Percentiles rank a stretch among this genome's conserved stretches.
Conservation (phyloP, 2,329 filamentous ascomycete species). For the Alternaria ethzedia region DNA sequence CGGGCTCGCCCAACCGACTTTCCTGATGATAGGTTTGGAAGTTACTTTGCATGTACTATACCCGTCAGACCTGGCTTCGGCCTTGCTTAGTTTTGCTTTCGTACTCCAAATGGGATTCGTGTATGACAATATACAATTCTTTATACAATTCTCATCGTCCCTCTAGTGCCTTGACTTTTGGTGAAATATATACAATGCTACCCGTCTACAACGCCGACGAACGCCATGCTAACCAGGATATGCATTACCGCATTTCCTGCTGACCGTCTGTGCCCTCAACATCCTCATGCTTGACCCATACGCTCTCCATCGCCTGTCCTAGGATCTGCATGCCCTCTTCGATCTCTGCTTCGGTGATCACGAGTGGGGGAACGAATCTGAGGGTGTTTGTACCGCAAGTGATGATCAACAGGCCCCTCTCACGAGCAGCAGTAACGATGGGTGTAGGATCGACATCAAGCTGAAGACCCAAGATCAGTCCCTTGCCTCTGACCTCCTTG, state of each 20-base stretch:
- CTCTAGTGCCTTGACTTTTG: neutral
- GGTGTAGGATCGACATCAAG: constrained; percentile 73
- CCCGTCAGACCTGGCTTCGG: neutral
- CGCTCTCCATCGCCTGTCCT: constrained; percentile 67
- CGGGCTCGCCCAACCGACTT: neutral
- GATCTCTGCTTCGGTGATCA: constrained; percentile 82
- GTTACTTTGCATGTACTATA: neutral
- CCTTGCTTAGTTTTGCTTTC: neutral
- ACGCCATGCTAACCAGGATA: constrained; percentile 26
- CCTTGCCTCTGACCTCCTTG: constrained; percentile 79
- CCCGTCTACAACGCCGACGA: constrained; percentile 7
- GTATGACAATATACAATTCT: neutral
- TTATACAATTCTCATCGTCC: neutral
- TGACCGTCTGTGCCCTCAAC: constrained; percentile 42
- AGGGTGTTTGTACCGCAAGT: constrained; percentile 92
- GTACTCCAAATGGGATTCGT: neutral
- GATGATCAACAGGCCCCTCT: constrained; percentile 87
- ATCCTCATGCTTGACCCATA: constrained; percentile 52
- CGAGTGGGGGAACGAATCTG: constrained; percentile 86
- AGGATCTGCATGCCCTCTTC: constrained; percentile 77
- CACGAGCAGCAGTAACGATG: constrained; percentile 83
- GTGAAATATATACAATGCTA: neutral
- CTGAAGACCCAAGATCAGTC: constrained; percentile 87
- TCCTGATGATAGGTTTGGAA: neutral
- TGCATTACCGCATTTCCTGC: constrained; percentile 39